phyloP scores from a whole-genome alignment of 345 rosid species.

The Murraya paniculata region DNA sequence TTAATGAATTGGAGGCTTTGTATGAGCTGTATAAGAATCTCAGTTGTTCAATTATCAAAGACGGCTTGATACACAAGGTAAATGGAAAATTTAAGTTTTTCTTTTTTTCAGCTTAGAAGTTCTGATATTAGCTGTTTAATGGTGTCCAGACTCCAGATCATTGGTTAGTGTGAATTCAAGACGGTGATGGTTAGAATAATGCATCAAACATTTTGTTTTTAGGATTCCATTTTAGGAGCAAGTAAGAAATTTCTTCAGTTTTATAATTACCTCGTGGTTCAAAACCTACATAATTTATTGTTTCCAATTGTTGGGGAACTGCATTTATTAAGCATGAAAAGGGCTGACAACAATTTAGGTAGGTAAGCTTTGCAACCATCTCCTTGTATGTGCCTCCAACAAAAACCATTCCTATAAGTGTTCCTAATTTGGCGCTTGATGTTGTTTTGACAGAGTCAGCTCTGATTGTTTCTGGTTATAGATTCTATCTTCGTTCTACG shows the following conservation, averaged over 20 bases:
- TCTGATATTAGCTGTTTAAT: neutral
- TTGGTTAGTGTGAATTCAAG: neutral
- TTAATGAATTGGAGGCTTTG: conserved; percentile 74
- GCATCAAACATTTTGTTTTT: neutral
- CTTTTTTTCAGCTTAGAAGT: neutral
- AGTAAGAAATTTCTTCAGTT: neutral
- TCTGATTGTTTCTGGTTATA: neutral
- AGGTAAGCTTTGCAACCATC: neutral
- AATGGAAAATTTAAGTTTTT: neutral
- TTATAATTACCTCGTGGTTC: neutral
- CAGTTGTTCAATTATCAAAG: conserved; percentile 61
- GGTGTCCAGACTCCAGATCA: neutral
- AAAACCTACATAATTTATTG: neutral
- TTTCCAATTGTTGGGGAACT: neutral
- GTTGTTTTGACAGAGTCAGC: neutral
- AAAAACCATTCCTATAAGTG: neutral
- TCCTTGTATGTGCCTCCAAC: neutral
- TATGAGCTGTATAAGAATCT: conserved; percentile 65
- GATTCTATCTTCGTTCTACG: neutral
- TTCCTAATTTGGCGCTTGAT: neutral
- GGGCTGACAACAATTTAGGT: neutral
- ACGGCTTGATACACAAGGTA: conserved; percentile 83
- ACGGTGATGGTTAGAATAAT: neutral
- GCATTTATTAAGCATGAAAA: neutral
- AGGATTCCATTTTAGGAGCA: neutral